Conservation (phyloP, 75 land plant species). For the Adiantum capillusveneris region DNA sequence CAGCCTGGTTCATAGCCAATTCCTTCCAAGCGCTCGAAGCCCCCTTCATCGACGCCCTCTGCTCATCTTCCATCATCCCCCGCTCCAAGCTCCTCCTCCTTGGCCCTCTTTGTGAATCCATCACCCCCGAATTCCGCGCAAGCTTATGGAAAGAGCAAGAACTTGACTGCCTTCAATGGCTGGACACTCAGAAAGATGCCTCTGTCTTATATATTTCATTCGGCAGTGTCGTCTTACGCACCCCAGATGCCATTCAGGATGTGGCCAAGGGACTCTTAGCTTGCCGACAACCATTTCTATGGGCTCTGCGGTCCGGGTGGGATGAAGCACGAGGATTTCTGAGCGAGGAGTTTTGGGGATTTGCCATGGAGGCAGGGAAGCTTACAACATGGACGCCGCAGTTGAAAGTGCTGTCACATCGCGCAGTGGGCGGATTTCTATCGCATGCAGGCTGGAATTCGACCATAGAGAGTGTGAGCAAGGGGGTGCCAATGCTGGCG, state of each 20-base stretch:
- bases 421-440: background rate
- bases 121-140: no score
- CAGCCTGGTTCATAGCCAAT: no score
- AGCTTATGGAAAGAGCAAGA: constrained; percentile 10
- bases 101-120: no score
- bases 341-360: no score
- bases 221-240: constrained; percentile 14
- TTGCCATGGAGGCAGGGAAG: no score
- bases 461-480: background rate
- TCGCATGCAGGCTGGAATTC: background rate
- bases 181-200: constrained; percentile 5
- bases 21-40: no score
- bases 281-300: no score
- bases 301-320: no score
- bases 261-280: background rate
- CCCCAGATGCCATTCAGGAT: constrained; percentile 11
- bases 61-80: no score
- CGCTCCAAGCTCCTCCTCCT: no score
- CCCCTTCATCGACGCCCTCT: no score
- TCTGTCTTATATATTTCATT: constrained; percentile 20
- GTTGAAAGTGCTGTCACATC: background rate
- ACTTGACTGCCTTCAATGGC: constrained; percentile 6
- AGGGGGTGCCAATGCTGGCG: background rate
- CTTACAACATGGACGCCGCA: constrained; percentile 1
- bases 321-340: no score